Evolutionary conservation across 495 filamentous ascomycete genomes (phyloP).

Genomic region (Cudoniella acicularis): DNA sequence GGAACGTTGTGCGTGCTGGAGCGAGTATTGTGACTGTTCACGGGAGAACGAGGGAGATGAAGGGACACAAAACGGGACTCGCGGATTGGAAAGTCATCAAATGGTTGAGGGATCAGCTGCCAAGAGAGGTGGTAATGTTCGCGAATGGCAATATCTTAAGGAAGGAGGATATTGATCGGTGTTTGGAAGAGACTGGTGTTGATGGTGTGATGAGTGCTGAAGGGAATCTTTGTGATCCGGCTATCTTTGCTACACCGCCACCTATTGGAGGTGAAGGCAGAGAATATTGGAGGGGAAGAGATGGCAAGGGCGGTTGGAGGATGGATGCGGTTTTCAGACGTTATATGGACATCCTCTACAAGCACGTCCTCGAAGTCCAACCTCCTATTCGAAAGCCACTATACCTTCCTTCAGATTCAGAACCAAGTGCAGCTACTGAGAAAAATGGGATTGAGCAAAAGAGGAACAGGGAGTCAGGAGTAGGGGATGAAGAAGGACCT

Average conservation of each 20-base stretch:
- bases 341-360: conserved; percentile 86
- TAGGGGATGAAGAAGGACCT: conserved; percentile 35
- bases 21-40: conserved; percentile 92
- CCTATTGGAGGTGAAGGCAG: conserved; percentile 57
- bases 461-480: conserved; percentile 26
- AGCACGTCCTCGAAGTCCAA: conserved; percentile 60
- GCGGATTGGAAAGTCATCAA: conserved; percentile 86
- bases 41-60: conserved; percentile 84
- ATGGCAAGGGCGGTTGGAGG: conserved; percentile 82
- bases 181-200: conserved; percentile 78
- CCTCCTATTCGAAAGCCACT: conserved; percentile 65
- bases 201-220: conserved; percentile 96
- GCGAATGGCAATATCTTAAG: conserved; percentile 93
- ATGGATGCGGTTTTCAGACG: conserved; percentile 83
- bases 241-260: conserved; percentile 73
- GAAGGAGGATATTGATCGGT: conserved; percentile 73
- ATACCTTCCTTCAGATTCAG: conserved; percentile 65
- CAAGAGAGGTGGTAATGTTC: conserved; percentile 85
- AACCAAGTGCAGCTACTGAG: conserved; percentile 23
- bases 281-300: conserved; percentile 79
- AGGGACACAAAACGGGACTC: conserved; percentile 90
- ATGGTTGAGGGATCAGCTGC: conserved; percentile 79
- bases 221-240: conserved; percentile 86
- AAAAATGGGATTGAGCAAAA: conserved; percentile 37
- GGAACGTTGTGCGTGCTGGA: conserved; percentile 81